Percentiles rank a stretch among this genome's conserved stretches.
Conservation (phyloP, 129 eudicot genomes). For the Lonicera japonica region DNA sequence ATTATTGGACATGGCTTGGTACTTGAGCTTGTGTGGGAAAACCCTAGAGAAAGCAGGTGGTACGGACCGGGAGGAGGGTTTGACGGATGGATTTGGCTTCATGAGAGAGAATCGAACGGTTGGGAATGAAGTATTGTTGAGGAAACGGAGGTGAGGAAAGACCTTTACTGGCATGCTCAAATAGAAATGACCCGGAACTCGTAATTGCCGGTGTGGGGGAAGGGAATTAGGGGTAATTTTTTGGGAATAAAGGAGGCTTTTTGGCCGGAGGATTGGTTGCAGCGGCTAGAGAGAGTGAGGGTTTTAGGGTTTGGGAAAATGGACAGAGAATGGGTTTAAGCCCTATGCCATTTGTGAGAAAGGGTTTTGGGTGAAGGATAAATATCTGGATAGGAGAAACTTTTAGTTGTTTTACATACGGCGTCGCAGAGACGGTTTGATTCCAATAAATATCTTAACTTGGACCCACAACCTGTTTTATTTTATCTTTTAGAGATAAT, state of each 20-base stretch:
- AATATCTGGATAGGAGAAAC: too few relatives aligned
- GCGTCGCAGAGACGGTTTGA: too few relatives aligned
- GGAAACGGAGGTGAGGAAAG: conserved; percentile 32
- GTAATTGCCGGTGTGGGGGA: not conserved
- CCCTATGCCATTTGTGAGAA: not conserved
- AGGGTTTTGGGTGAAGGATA: conserved; percentile 12
- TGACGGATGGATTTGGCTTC: conserved; percentile 26
- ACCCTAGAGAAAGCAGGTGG: conserved; percentile 46
- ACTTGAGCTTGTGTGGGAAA: conserved; percentile 48
- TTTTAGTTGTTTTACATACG: too few relatives aligned
- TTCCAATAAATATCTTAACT: too few relatives aligned
- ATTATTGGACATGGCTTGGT: conserved; percentile 29
- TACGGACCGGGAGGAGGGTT: conserved; percentile 6
- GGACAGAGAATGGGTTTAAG: conserved; percentile 29
- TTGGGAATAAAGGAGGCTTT: too few relatives aligned
- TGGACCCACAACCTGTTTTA: too few relatives aligned
- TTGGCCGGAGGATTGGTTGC: not conserved
- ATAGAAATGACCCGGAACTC: not conserved
- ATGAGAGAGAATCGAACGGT: conserved; percentile 34
- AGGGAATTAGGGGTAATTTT: too few relatives aligned
- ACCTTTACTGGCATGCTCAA: conserved; percentile 39
- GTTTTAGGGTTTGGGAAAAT: conserved; percentile 3
- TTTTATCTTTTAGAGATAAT: too few relatives aligned
- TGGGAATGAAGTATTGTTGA: conserved; percentile 33
- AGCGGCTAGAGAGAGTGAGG: conserved; percentile 11